Evolutionary conservation across 2,329 filamentous ascomycete species (phyloP).

Genomic region (Cladophialophora immunda): DNA sequence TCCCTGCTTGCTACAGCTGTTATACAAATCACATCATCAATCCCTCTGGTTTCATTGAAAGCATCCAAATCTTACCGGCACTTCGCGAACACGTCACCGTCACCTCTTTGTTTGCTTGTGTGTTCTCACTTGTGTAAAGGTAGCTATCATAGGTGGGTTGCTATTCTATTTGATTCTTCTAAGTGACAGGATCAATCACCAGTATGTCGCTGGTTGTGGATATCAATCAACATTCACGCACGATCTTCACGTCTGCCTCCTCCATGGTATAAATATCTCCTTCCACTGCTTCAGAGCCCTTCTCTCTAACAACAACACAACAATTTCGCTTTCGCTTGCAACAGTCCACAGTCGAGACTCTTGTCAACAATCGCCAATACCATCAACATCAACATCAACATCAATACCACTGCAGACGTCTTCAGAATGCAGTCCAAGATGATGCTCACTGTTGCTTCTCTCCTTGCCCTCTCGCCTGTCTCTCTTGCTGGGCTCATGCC

Average conservation of each 20-base stretch:
- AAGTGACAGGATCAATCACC: slow-evolving; percentile 1
- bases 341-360: too few species aligned
- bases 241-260: background rate
- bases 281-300: background rate
- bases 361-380: slow-evolving; percentile 7
- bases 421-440: slow-evolving; percentile 1
- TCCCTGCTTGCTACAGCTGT: background rate
- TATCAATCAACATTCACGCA: slow-evolving; percentile 3
- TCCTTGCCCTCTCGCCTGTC: slow-evolving; percentile 7
- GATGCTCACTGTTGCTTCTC: background rate
- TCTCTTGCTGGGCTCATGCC: slow-evolving; percentile 5
- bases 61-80: background rate
- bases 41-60: background rate
- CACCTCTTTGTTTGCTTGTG: background rate
- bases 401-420: background rate
- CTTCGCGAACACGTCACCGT: background rate
- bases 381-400: background rate
- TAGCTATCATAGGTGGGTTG: background rate
- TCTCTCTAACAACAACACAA: background rate
- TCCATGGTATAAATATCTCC: slow-evolving; percentile 7
- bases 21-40: background rate
- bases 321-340: background rate
- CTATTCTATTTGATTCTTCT: background rate
- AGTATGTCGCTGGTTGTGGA: background rate
- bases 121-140: background rate